Evolutionary conservation across 352 stramenopile species (phyloP).

Genomic region (Phytophthora podocarpi): DNA sequence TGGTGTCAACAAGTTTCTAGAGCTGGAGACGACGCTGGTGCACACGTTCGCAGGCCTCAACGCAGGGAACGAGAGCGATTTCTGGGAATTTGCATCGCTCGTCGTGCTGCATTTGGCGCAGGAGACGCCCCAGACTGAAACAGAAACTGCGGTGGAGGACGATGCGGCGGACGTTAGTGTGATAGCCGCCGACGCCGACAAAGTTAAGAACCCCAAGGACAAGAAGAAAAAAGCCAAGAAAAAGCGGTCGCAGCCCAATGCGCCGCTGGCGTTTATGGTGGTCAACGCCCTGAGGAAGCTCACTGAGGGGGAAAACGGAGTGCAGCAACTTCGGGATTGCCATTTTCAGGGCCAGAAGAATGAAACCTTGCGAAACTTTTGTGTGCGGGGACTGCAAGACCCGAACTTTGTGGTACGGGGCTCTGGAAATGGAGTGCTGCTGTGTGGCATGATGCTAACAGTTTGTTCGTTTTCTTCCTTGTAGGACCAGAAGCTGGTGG

Average conservation of each 20-base stretch:
- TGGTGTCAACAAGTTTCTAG: slow-evolving; percentile 55
- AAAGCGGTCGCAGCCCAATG: slow-evolving; percentile 47
- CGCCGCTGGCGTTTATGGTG: slow-evolving; percentile 61
- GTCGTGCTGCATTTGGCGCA: slow-evolving; percentile 47
- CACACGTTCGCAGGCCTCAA: slow-evolving; percentile 34
- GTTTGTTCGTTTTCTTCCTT: not conserved
- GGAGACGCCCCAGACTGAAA: slow-evolving; percentile 1
- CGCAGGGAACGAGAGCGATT: not conserved
- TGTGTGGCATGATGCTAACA: not conserved
- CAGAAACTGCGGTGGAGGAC: not conserved
- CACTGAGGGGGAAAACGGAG: not conserved
- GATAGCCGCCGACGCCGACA: not conserved
- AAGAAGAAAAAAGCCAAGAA: slow-evolving; percentile 35
- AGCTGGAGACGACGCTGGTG: slow-evolving; percentile 48
- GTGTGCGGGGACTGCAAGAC: slow-evolving; percentile 23
- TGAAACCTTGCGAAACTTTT: slow-evolving; percentile 37
- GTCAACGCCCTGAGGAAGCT: slow-evolving; percentile 62
- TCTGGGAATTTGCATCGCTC: slow-evolving; percentile 45
- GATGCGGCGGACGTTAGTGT: not conserved
- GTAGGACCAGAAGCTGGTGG: slow-evolving; percentile 61
- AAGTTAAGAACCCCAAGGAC: not conserved
- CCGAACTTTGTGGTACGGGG: slow-evolving; percentile 18
- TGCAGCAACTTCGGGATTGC: slow-evolving; percentile 1
- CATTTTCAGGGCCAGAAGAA: slow-evolving; percentile 30
- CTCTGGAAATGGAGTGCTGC: not conserved